phyloP scores from a whole-genome alignment of 805 yeast species.

The Pichia californica region DNA sequence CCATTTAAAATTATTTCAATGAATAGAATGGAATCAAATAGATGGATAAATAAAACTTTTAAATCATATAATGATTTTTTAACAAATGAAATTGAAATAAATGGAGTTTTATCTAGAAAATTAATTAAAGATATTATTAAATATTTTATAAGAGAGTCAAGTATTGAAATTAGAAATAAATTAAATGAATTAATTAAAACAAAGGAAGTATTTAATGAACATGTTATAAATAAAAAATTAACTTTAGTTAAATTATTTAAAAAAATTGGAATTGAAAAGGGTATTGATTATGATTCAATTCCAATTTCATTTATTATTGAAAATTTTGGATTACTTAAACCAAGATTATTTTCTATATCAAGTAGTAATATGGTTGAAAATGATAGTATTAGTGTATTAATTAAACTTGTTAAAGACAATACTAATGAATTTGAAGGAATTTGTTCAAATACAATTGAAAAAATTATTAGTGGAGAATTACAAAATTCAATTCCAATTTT shows the following conservation, averaged over 20 bases:
- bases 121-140: conserved; percentile 32
- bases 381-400: conserved; percentile 64
- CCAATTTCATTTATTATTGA: conserved; percentile 82
- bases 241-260: conserved; percentile 67
- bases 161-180: conserved; percentile 19
- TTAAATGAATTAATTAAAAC: not conserved
- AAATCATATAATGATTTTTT: conserved; percentile 67
- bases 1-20: conserved; percentile 51
- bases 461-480: conserved; percentile 47
- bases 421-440: conserved; percentile 56
- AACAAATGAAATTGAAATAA: conserved; percentile 75
- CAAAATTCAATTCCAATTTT: conserved; percentile 66
- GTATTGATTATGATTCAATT: conserved; percentile 53
- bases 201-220: conserved; percentile 48
- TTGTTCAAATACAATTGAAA: conserved; percentile 72
- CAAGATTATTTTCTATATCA: conserved; percentile 90
- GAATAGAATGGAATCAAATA: conserved; percentile 50
- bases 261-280: conserved; percentile 43
- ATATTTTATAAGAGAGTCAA: not conserved
- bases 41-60: conserved; percentile 32
- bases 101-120: conserved; percentile 83
- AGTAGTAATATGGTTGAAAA: conserved; percentile 63
- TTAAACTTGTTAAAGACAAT: conserved; percentile 65
- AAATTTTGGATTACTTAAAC: conserved; percentile 67
- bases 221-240: conserved; percentile 48